A percentile compares a stretch with the other conserved stretches of the same genome.
Evolutionary conservation across 805 yeast species (phyloP).

Genomic region (Metschnikowia dekortorum): DNA sequence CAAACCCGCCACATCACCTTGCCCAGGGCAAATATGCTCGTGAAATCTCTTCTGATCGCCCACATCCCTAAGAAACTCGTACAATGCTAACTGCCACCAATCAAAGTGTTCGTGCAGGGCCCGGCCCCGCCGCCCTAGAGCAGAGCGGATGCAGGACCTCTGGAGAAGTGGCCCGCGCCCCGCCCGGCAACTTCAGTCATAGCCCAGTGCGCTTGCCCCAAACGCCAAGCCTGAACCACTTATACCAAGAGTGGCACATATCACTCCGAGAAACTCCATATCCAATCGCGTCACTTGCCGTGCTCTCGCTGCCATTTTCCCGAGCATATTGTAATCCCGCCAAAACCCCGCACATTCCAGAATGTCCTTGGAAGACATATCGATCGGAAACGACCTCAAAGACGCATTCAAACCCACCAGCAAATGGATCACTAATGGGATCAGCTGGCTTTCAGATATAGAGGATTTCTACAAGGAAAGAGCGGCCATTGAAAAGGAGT

Average conservation of each 20-base stretch:
- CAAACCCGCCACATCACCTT: no score
- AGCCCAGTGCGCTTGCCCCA: background rate
- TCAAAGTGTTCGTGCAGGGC: no score
- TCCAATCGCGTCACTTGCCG: background rate
- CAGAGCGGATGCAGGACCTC: background rate
- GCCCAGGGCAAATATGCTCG: no score
- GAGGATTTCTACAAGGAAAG: constrained; percentile 83
- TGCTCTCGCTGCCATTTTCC: background rate
- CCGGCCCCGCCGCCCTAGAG: background rate
- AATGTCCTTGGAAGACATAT: constrained; percentile 20
- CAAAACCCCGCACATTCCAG: background rate
- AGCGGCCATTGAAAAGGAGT: constrained; percentile 77
- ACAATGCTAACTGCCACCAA: no score
- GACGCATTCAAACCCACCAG: constrained; percentile 76
- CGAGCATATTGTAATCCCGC: background rate
- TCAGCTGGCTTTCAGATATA: constrained; percentile 72
- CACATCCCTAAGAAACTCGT: no score
- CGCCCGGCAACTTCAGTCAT: background rate
- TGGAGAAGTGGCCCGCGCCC: constrained; percentile 1
- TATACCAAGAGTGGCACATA: background rate
- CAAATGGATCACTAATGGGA: constrained; percentile 73
- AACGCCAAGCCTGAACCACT: background rate
- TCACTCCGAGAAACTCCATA: background rate
- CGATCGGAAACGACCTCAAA: constrained; percentile 69
- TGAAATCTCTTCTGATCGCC: no score